A percentile compares a stretch with the other conserved stretches of the same genome.
These are phyloP conservation scores for Alopecurus myosuroides DNA, from an alignment of 176 grass and related monocot species.

Conservation along the genomic window DNA sequence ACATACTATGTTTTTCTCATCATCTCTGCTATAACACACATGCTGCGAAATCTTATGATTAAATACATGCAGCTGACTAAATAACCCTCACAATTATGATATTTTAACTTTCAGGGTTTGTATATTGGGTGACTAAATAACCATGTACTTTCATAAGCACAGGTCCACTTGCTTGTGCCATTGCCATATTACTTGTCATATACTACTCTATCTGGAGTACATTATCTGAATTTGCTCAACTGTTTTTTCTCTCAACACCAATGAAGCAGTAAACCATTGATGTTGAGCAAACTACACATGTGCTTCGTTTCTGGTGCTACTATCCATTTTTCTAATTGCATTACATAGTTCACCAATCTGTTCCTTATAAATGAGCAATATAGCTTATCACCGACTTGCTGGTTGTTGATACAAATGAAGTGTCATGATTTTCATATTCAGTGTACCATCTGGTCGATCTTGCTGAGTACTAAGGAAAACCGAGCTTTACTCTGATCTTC, in stretches of 20 bases:
- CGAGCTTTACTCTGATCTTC: background rate
- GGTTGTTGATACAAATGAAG: background rate
- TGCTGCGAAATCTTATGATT: background rate
- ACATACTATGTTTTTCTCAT: background rate
- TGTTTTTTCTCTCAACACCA: background rate
- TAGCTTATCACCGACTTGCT: background rate
- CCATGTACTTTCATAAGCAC: conserved; percentile 12
- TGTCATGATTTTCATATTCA: conserved; percentile 5
- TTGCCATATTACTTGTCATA: background rate
- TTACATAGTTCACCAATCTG: background rate
- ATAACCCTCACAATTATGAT: background rate
- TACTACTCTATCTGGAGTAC: background rate
- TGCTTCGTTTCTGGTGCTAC: background rate
- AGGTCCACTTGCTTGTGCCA: background rate
- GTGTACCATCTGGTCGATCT: background rate
- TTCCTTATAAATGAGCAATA: background rate
- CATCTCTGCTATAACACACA: background rate
- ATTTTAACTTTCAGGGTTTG: background rate
- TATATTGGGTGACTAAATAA: background rate
- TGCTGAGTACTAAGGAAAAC: background rate
- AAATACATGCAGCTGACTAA: background rate
- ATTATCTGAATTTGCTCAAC: background rate
- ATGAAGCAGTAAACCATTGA: background rate
- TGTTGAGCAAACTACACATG: background rate
- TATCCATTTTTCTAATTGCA: conserved; percentile 13